phyloP scores from a whole-genome alignment of 371 early-diverging fungal genomes.

The Mucor circinelloides region DNA sequence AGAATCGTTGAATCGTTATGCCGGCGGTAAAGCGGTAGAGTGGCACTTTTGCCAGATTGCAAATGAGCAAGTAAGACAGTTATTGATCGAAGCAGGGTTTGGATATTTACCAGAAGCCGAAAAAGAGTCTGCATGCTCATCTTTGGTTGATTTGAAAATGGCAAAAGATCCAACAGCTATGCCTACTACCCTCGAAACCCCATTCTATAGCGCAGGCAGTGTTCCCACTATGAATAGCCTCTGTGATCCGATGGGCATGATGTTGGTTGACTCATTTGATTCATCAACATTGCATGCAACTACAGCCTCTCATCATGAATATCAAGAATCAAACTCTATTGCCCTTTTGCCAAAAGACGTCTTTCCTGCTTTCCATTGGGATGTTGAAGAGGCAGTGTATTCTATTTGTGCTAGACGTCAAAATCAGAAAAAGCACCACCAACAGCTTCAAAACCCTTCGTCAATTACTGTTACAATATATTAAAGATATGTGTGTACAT shows the following conservation, averaged over 20 bases:
- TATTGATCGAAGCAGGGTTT: conserved; percentile 36
- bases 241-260: background rate
- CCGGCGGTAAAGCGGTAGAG: conserved; percentile 26
- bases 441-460: background rate
- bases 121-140: background rate
- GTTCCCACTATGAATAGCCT: background rate
- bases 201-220: background rate
- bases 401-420: conserved; percentile 6
- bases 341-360: conserved; percentile 4
- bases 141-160: background rate
- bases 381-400: conserved; percentile 11
- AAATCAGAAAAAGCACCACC: background rate
- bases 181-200: background rate
- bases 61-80: conserved; percentile 23
- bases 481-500: background rate
- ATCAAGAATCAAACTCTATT: background rate
- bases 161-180: background rate
- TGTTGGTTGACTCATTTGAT: background rate
- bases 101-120: conserved; percentile 16
- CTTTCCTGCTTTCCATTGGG: conserved; percentile 23
- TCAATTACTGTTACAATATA: background rate
- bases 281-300: background rate
- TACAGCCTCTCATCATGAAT: background rate
- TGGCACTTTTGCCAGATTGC: conserved; percentile 38
- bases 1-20: conserved; percentile 41